Base-by-base conservation (phyloP, 164 flowering plant species). In the Saururus chinensis region DNA sequence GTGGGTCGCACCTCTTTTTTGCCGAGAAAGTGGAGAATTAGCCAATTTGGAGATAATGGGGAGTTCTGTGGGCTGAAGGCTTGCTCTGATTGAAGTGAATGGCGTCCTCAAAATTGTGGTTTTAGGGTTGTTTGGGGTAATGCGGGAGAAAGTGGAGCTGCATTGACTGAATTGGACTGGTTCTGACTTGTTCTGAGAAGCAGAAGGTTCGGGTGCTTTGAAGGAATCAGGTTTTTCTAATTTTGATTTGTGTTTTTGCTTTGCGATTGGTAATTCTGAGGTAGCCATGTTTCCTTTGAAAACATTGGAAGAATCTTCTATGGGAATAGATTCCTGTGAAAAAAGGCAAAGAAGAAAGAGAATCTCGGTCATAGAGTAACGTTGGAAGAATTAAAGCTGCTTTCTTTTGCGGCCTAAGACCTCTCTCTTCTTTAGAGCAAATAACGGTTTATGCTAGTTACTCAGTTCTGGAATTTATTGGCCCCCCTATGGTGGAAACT, bases 401-500 rank as follows among this genome's bases (percentile, higher is more conserved):
- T 56, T 56, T 24, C 19, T 56, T 53, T 53, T 53, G 37, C 56
- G 19, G 56, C 23, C 56, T 23, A 30, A 25, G 40, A 25, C 17
- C 25, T 56, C 59, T 56, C 23, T 56, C 17, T 56, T 25, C 19
- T 24, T 30, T n/a, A n/a, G 37, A 30, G 59, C 59, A 56, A 56
- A 56, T 23, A 56, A 19, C 59, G n/a, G 56, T 53, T 53, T 53
- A 53, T 11, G 17, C 12, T n/a, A 23, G 56, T 21, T 19, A 30
- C 37, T 30, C 37, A 2, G 37, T 30, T 30, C 37, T 30, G 6
- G 37, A 30, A n/a, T n/a, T n/a, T n/a, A n/a, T n/a, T n/a, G 37
- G 37, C 2, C 37, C 6, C 37, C 12, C 11, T 41, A 8, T 45
- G 49, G 17, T 45, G 49, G 14, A 12, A 17, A 12, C 49, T 13